Evolutionary conservation across 768 basidiomycete genomes (phyloP), one percentile per base, ranked within the genome.

Genomic region (Amanita thiersii): DNA sequence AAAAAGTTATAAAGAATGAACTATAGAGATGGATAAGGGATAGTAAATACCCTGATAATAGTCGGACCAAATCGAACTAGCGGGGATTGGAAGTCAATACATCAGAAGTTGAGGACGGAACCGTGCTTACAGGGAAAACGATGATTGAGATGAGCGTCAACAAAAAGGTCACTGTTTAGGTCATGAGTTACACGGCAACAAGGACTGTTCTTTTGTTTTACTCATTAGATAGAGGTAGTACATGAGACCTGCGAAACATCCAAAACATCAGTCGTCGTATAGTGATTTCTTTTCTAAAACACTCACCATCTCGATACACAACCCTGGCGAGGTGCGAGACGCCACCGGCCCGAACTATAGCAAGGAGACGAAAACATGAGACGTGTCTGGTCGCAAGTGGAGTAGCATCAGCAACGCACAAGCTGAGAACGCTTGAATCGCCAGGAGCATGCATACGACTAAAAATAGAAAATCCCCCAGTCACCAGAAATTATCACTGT

Each of bases 191-290:
- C n/a, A n/a, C n/a, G n/a, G 5, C 18, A 23, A 15, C 21, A 19
- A 21, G 29, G n/a, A n/a, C n/a, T n/a, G n/a, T n/a, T n/a, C 17
- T 15, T 7, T 9, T 33, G 29, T 14, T 24, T 12, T 34, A 42
- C 40, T 32, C 40, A 42, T 42, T 23, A 42, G 31, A 24, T 42
- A 42, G 19, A 42, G 10, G 24, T 42, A 42, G 23, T 42, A 42
- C 32, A 33, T 20, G n/a, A 42, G 31, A 24, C 40, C 40, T 42
- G 23, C 18, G 21, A 25, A 4, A 17, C 11, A 34, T 17, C 12
- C 7, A 15, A 24, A 23, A 24, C 8, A 41, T 14, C 11, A 17
- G 3, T 15, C 26, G 26, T 28, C n/a, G 7, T 28, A 7, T 17
- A 33, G 10, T 15, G 3, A 32, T 24, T 9, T 12, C 12, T 0